Evolutionary conservation across 2,329 filamentous ascomycete species (phyloP).

Genomic region (Calcarisporium arbuscula): DNA sequence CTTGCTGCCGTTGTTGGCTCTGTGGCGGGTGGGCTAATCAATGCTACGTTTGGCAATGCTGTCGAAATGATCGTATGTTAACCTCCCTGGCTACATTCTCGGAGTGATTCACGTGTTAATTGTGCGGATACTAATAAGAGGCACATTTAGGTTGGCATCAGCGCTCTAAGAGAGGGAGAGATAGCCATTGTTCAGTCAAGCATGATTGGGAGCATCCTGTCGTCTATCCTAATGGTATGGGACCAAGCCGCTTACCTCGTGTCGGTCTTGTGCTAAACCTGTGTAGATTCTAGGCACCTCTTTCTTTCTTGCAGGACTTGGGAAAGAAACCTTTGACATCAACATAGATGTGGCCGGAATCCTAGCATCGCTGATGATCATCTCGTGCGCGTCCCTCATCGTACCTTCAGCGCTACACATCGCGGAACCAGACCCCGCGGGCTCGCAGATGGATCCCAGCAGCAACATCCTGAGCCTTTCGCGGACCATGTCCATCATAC

Average conservation of each 20-base stretch:
- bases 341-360: constrained; percentile 11
- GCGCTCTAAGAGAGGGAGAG: constrained; percentile 6
- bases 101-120: too few relatives aligned
- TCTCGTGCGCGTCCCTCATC: constrained; percentile 11
- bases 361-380: constrained; percentile 12
- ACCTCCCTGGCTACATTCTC: too few relatives aligned
- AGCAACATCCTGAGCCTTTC: constrained; percentile 10
- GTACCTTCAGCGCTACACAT: constrained; percentile 11
- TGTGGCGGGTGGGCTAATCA: constrained; percentile 56
- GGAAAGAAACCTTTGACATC: constrained; percentile 10
- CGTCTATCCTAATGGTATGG: too few relatives aligned
- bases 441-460: constrained; percentile 1
- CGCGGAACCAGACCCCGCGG: constrained; percentile 1
- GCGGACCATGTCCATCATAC: constrained; percentile 9
- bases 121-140: too few relatives aligned
- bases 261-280: too few relatives aligned
- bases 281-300: constrained; percentile 11
- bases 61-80: constrained; percentile 53
- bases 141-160: constrained; percentile 6
- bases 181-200: constrained; percentile 11
- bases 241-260: too few relatives aligned
- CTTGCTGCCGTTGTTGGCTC: constrained; percentile 54
- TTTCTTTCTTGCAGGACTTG: constrained; percentile 10
- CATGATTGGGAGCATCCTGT: constrained; percentile 13
- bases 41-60: constrained; percentile 61